Conservation (phyloP, 2,329 filamentous ascomycete genomes). For the Polychaeton citri region DNA sequence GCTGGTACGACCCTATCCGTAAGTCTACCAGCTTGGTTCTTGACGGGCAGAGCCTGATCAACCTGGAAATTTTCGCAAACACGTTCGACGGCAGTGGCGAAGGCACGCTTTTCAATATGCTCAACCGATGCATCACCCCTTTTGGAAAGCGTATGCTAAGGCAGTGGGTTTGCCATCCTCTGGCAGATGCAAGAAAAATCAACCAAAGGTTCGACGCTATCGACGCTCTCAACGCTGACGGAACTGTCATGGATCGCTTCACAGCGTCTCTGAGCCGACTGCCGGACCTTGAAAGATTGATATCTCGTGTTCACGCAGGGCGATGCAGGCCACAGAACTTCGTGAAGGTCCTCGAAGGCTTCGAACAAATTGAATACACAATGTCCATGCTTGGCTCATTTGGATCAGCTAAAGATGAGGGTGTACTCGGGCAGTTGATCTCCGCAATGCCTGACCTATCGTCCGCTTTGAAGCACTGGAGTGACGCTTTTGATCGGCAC, state of each 20-base stretch:
- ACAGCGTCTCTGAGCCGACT: slow-evolving; percentile 78
- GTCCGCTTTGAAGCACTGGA: slow-evolving; percentile 68
- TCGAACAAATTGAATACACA: slow-evolving; percentile 94
- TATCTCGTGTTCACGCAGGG: slow-evolving; percentile 86
- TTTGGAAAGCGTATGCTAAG: slow-evolving; percentile 94
- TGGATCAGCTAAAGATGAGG: slow-evolving; percentile 51
- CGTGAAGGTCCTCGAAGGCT: slow-evolving; percentile 82
- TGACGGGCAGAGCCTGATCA: slow-evolving; percentile 92
- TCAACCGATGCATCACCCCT: slow-evolving; percentile 90
- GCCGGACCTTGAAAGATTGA: slow-evolving; percentile 85
- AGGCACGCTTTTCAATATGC: slow-evolving; percentile 76
- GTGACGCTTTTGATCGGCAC: slow-evolving; percentile 73
- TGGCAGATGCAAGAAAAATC: slow-evolving; percentile 76
- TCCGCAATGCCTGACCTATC: slow-evolving; percentile 73
- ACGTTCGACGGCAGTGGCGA: slow-evolving; percentile 73
- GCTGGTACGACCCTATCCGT: slow-evolving; percentile 82
- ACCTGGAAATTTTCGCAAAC: slow-evolving; percentile 94
- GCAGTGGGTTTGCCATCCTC: slow-evolving; percentile 92
- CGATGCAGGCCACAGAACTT: slow-evolving; percentile 88
- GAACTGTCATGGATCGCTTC: slow-evolving; percentile 70
- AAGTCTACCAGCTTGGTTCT: slow-evolving; percentile 81
- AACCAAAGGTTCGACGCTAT: slow-evolving; percentile 91
- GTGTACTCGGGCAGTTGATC: slow-evolving; percentile 73
- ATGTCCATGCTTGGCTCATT: slow-evolving; percentile 65
- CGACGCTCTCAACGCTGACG: slow-evolving; percentile 78